Evolutionary conservation across 768 basidiomycete species (phyloP).

Genomic region (Mycena leptocephala): DNA sequence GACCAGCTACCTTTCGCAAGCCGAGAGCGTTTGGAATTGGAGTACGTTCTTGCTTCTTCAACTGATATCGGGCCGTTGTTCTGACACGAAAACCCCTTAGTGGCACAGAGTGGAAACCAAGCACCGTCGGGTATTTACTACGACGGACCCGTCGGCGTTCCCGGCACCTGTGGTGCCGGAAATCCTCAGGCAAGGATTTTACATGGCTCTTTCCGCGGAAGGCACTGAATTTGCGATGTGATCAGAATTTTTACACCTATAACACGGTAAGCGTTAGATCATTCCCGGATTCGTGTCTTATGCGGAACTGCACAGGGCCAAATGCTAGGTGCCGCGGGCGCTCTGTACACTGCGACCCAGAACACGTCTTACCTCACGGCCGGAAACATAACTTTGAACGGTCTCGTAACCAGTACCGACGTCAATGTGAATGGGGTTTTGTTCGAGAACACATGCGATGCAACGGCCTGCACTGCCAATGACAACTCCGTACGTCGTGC

Average conservation of each 20-base stretch:
- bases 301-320: too few relatives aligned
- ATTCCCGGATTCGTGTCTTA: neutral
- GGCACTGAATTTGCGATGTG: neutral
- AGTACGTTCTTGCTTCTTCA: too few relatives aligned
- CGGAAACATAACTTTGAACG: too few relatives aligned
- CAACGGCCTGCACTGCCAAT: too few relatives aligned
- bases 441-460: too few relatives aligned
- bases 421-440: too few relatives aligned
- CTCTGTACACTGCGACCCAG: too few relatives aligned
- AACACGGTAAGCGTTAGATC: neutral
- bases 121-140: neutral
- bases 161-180: neutral
- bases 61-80: neutral
- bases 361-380: too few relatives aligned
- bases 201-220: neutral
- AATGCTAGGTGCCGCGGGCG: too few relatives aligned
- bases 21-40: too few relatives aligned
- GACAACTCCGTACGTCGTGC: too few relatives aligned
- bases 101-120: neutral
- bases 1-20: conserved; percentile 2
- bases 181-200: neutral
- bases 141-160: neutral
- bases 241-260: neutral
- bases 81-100: neutral
- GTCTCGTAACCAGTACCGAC: too few relatives aligned